Evolutionary conservation across 1,139 yeast genomes (phyloP).

Genomic region (Suhomyces coccinellae): DNA sequence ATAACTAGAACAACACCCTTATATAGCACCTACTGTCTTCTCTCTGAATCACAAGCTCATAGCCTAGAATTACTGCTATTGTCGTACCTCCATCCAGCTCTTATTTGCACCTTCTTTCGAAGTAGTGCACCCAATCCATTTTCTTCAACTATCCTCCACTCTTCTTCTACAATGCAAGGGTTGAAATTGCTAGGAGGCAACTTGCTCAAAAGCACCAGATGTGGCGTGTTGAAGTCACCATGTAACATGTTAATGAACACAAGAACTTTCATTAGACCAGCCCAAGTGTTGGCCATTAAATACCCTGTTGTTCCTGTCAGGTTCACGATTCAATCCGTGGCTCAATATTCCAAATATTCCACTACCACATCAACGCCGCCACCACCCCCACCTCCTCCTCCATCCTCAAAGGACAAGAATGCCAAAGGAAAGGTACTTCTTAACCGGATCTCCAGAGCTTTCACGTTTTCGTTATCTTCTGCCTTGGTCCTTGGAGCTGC

Average conservation of each 20-base stretch:
- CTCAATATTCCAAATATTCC: conserved; percentile 4
- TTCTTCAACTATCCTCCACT: conserved; percentile 1
- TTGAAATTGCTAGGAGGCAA: not conserved
- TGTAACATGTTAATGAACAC: not conserved
- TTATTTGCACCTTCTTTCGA: not conserved
- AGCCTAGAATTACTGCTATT: too few species aligned
- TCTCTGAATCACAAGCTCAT: not conserved
- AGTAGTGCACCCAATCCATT: conserved; percentile 3
- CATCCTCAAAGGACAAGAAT: conserved; percentile 39
- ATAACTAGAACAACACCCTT: too few species aligned
- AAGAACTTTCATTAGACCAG: conserved; percentile 3
- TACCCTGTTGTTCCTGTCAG: not conserved
- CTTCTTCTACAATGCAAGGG: conserved; percentile 3
- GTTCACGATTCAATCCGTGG: not conserved
- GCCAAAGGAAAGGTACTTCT: conserved; percentile 41
- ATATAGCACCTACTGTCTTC: too few species aligned
- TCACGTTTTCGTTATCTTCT: conserved; percentile 63
- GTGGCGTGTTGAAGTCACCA: not conserved
- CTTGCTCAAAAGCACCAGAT: conserved; percentile 2
- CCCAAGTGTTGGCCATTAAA: not conserved
- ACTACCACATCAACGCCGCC: conserved; percentile 3
- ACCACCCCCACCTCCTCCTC: conserved; percentile 40
- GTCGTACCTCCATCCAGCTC: not conserved
- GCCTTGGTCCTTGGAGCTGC: conserved; percentile 65
- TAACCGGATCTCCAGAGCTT: conserved; percentile 49